phyloP scores from a whole-genome alignment of 768 basidiomycete genomes.

The Terana coerulea region DNA sequence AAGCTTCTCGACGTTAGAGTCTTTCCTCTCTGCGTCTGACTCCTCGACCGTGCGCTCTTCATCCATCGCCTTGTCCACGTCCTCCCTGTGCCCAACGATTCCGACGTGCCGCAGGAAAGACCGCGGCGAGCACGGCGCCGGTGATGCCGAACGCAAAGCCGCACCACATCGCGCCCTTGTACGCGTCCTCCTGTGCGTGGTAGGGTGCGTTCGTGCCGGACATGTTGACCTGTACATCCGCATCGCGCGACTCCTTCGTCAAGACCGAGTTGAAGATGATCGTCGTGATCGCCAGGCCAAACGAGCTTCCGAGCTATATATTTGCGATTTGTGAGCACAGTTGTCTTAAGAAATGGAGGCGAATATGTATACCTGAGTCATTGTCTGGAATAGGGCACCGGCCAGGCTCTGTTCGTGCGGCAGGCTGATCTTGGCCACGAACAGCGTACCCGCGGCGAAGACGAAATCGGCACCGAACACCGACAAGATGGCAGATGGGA shows the following conservation, averaged over 20 bases:
- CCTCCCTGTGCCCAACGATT: conserved; percentile 32
- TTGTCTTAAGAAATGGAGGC: neutral
- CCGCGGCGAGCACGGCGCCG: conserved; percentile 39
- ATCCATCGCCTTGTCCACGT: neutral
- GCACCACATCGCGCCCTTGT: conserved; percentile 64
- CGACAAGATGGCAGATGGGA: conserved; percentile 59
- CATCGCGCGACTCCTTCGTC: conserved; percentile 24
- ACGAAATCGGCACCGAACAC: conserved; percentile 81
- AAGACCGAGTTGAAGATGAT: conserved; percentile 64
- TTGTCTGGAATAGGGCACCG: conserved; percentile 75
- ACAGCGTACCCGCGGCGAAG: conserved; percentile 69
- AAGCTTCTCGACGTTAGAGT: neutral
- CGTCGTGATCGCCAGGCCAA: conserved; percentile 69
- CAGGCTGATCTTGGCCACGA: conserved; percentile 61
- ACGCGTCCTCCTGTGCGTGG: conserved; percentile 43
- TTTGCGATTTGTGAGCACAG: neutral
- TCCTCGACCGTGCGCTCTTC: conserved; percentile 1
- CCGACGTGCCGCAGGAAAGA: conserved; percentile 41
- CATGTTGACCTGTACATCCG: conserved; percentile 30
- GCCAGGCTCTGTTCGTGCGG: conserved; percentile 74
- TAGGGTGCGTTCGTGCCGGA: conserved; percentile 28
- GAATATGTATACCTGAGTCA: conserved; percentile 52
- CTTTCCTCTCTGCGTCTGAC: neutral
- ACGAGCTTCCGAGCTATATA: conserved; percentile 57
- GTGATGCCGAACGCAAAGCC: conserved; percentile 56